Base-by-base conservation (phyloP, 2,329 filamentous ascomycete species). In the Aspergillus cejpii region DNA sequence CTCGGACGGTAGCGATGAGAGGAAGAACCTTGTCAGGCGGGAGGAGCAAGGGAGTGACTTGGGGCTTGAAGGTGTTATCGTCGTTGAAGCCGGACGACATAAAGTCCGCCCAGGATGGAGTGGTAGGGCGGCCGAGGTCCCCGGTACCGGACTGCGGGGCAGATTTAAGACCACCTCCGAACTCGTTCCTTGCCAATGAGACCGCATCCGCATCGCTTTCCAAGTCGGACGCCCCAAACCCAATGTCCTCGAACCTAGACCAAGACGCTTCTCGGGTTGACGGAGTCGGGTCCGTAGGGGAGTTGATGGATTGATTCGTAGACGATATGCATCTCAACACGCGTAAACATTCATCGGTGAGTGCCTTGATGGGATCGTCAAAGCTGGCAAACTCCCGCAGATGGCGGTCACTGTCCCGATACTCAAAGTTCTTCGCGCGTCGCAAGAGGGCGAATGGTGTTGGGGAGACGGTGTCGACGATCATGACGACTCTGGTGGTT, bases 21-120 rank as follows among this genome's bases (percentile, higher is more conserved):
- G 92, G 92, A 7, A 98, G 76, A 14, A 89, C 76, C 70, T 97
- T 92, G 64, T 96, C 90, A 0, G 89, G 89, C 0, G 91, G 90
- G n/a, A 97, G 74, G 20, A 96, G 72, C 38, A 94, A 69, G 40
- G 85, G 85, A 1, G 80, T 72, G 8, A 58, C 53, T 3, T 78
- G 75, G 21, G 76, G 73, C 51, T 75, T 75, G n/a, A 77, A 71
- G n/a, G 76, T 77, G 48, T 84, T 82, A 48, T 83, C 78, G 54
- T 96, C 89, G 17, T 85, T 75, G 60, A 98, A 98, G 1, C 92
- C 92, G 33, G 89, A 88, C 1, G 89, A 95, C 46, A 98, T 76
- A 64, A 98, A 98, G 64, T 98, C 92, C 2, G 92, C 92, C 92
- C 92, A 98, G 0, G 92, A 97, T 1, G 92, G 92, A 1, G 92